These are phyloP conservation scores for Amanita jacksonii DNA, from an alignment of 768 basidiomycete species.

Conservation along the genomic window DNA sequence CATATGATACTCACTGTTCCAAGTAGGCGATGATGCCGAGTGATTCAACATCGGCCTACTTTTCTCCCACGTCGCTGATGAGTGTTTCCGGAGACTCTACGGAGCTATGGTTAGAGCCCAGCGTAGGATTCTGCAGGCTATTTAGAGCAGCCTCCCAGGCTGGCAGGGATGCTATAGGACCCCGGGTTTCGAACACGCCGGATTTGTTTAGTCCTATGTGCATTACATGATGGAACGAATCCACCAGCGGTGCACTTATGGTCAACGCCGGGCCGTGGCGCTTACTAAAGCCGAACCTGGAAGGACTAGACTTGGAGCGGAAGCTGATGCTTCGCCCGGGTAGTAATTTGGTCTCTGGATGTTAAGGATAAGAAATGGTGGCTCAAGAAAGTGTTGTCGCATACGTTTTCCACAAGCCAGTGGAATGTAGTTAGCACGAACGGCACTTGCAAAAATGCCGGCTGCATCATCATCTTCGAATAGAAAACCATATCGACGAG, in stretches of 20 bases:
- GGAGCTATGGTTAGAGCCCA: neutral
- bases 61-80: neutral
- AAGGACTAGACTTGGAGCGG: neutral
- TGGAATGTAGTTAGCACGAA: slow-evolving; percentile 17
- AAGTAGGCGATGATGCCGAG: no score
- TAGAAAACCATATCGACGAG: slow-evolving; percentile 41
- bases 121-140: slow-evolving; percentile 22
- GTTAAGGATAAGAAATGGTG: no score
- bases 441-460: slow-evolving; percentile 27
- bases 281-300: neutral
- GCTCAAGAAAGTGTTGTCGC: slow-evolving; percentile 7
- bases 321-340: neutral
- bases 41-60: no score
- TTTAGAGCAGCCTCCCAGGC: slow-evolving; percentile 40
- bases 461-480: slow-evolving; percentile 44
- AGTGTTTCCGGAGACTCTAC: neutral
- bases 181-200: slow-evolving; percentile 32
- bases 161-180: slow-evolving; percentile 38
- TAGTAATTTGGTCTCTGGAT: neutral
- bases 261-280: slow-evolving; percentile 35
- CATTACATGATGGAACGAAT: slow-evolving; percentile 57
- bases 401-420: slow-evolving; percentile 18
- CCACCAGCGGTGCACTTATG: slow-evolving; percentile 32
- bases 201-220: slow-evolving; percentile 50
- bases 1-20: no score